phyloP scores from a whole-genome alignment of 148 eudicot genomes.

The Fallopia convolvulus region DNA sequence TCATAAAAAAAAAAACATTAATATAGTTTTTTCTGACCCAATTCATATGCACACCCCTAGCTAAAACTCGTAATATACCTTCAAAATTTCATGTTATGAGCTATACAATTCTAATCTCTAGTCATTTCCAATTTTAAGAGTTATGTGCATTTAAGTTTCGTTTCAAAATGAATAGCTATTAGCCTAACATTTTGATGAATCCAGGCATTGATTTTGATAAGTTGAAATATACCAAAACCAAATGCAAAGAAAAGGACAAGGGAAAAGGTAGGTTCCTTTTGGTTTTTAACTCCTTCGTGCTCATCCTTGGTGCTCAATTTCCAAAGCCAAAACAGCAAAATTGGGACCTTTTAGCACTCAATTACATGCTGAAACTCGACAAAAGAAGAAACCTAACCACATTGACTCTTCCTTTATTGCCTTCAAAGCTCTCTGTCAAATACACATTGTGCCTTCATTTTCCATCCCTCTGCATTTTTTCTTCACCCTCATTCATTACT shows the following conservation, averaged over 20 bases:
- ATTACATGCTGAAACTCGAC: slow-evolving; percentile 24
- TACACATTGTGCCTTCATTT: neutral
- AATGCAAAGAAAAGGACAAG: slow-evolving; percentile 12
- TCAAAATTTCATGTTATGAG: too few species aligned
- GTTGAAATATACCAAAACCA: neutral
- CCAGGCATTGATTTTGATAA: neutral
- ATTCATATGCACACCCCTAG: too few species aligned
- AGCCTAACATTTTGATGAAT: neutral
- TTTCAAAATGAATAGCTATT: too few species aligned
- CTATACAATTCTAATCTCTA: too few species aligned
- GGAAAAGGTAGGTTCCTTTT: neutral
- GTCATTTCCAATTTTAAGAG: too few species aligned
- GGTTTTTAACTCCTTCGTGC: neutral
- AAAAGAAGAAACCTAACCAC: slow-evolving; percentile 20
- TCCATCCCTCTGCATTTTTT: neutral
- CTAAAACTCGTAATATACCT: too few species aligned
- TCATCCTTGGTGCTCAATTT: slow-evolving; percentile 12
- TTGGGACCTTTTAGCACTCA: slow-evolving; percentile 19
- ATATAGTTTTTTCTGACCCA: too few species aligned
- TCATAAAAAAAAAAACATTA: too few species aligned
- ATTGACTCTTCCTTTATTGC: slow-evolving; percentile 12
- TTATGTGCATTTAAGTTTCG: too few species aligned
- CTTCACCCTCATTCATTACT: slow-evolving; percentile 4
- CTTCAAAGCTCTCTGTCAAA: slow-evolving; percentile 3
- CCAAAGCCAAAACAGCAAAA: slow-evolving; percentile 13